phyloP scores from a whole-genome alignment of 2,329 filamentous ascomycete species.

The Dryadomyces quercivorus region DNA sequence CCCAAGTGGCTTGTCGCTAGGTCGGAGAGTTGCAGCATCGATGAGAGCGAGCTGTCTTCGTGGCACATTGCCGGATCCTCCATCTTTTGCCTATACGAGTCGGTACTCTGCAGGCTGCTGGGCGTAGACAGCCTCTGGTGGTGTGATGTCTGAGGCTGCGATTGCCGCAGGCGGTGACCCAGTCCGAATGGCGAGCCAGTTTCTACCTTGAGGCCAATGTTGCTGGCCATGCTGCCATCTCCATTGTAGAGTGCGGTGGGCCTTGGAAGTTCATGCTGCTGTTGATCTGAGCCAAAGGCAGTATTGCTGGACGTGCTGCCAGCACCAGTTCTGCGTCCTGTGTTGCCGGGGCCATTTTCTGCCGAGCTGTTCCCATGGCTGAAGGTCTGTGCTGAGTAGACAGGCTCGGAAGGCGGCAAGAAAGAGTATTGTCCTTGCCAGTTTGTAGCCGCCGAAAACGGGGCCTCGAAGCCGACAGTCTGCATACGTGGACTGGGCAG shows the following conservation, averaged over 20 bases:
- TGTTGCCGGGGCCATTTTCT: constrained; percentile 15
- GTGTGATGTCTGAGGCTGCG: constrained; percentile 20
- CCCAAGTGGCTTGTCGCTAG: constrained; percentile 19
- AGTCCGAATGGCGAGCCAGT: too few species aligned
- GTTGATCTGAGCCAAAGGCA: background rate
- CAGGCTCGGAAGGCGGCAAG: constrained; percentile 30
- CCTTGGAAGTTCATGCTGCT: constrained; percentile 13
- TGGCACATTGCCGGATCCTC: constrained; percentile 20
- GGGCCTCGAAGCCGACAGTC: constrained; percentile 35
- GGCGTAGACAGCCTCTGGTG: constrained; percentile 1
- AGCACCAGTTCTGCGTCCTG: background rate
- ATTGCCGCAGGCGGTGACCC: constrained; percentile 14
- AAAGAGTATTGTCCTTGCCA: constrained; percentile 45
- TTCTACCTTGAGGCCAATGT: constrained; percentile 15
- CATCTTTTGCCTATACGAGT: constrained; percentile 24
- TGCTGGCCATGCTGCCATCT: constrained; percentile 23
- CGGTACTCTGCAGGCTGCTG: constrained; percentile 15
- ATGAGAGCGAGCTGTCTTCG: constrained; percentile 14
- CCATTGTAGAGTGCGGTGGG: constrained; percentile 13
- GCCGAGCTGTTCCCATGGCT: constrained; percentile 25
- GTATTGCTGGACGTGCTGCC: background rate
- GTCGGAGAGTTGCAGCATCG: constrained; percentile 22
- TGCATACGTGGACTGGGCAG: constrained; percentile 42
- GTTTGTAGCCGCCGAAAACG: constrained; percentile 40
- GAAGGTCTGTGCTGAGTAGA: constrained; percentile 30